Percentiles rank a stretch among this genome's conserved stretches.
phyloP scores from a whole-genome alignment of 495 filamentous ascomycete genomes.

The Aspergillus heteromorphus region DNA sequence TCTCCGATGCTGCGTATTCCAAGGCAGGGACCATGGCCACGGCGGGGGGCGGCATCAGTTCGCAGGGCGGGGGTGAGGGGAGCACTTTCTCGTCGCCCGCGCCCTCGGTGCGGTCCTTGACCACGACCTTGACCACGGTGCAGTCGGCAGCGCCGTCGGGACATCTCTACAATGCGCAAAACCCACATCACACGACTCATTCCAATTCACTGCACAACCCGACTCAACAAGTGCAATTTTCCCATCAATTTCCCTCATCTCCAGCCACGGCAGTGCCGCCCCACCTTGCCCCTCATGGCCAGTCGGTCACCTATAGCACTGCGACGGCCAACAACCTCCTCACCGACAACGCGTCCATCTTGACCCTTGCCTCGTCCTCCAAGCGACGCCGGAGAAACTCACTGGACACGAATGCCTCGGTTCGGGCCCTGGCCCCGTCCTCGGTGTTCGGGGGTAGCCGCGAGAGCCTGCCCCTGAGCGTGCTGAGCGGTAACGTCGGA shows the following conservation, averaged over 20 bases:
- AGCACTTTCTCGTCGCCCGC: conserved; percentile 94
- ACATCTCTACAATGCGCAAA: conserved; percentile 43
- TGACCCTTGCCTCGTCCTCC: conserved; percentile 93
- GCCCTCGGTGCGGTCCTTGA: conserved; percentile 84
- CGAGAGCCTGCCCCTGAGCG: conserved; percentile 82
- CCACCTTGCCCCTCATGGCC: conserved; percentile 62
- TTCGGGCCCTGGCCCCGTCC: conserved; percentile 86
- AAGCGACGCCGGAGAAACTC: conserved; percentile 84
- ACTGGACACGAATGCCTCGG: conserved; percentile 91
- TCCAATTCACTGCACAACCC: conserved; percentile 39
- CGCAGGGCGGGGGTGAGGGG: conserved; percentile 62
- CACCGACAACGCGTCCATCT: conserved; percentile 91
- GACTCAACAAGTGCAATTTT: conserved; percentile 64
- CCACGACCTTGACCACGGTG: conserved; percentile 93
- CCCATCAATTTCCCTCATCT: conserved; percentile 80
- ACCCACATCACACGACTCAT: conserved; percentile 36
- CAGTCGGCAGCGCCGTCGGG: conserved; percentile 76
- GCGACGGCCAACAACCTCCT: conserved; percentile 90
- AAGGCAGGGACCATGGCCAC: conserved; percentile 72
- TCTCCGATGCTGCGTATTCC: conserved; percentile 70
- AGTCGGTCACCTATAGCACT: conserved; percentile 77
- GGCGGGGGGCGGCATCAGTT: conserved; percentile 55
- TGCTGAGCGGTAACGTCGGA: conserved; percentile 74
- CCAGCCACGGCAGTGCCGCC: conserved; percentile 75
- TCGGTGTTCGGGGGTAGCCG: conserved; percentile 86